A percentile compares a stretch with the other conserved stretches of the same genome.
Conservation (phyloP, 345 rosid genomes). For the Arabidopsis suecica region DNA sequence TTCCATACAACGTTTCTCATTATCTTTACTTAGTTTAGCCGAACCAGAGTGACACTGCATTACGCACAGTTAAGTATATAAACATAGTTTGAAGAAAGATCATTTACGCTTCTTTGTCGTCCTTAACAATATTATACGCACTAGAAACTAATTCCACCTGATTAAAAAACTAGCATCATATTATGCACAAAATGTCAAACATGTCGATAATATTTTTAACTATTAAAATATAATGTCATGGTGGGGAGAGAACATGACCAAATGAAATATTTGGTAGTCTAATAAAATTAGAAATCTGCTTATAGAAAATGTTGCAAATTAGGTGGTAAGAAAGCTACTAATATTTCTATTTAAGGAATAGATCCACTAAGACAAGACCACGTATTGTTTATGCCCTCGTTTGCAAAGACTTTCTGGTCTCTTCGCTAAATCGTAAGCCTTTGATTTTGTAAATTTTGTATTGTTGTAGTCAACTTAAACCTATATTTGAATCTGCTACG, state of each 20-base stretch:
- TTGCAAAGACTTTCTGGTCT: conserved; percentile 17
- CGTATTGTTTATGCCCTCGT: conserved; percentile 7
- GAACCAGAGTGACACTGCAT: conserved; percentile 26
- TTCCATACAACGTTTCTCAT: neutral
- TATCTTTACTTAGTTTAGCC: neutral
- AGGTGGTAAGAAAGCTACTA: conserved; percentile 45
- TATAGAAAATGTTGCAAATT: conserved; percentile 40
- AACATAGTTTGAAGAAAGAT: conserved; percentile 5
- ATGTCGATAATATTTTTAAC: conserved; percentile 12
- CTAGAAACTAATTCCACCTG: neutral
- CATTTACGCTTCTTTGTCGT: neutral
- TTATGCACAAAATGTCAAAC: conserved; percentile 32
- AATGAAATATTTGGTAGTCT: conserved; percentile 14
- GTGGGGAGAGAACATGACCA: conserved; percentile 3
- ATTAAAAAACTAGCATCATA: neutral
- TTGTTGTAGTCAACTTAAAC: neutral
- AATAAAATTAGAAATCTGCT: neutral
- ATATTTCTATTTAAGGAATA: conserved; percentile 33
- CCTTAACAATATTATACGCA: neutral
- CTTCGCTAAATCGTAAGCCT: conserved; percentile 13
- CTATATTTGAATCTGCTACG: neutral
- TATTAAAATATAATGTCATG: neutral
- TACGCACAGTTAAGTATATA: neutral
- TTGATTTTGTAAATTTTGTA: neutral
- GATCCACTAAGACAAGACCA: conserved; percentile 27